phyloP scores from a whole-genome alignment of 768 basidiomycete genomes.

The Amanita phalloides region DNA sequence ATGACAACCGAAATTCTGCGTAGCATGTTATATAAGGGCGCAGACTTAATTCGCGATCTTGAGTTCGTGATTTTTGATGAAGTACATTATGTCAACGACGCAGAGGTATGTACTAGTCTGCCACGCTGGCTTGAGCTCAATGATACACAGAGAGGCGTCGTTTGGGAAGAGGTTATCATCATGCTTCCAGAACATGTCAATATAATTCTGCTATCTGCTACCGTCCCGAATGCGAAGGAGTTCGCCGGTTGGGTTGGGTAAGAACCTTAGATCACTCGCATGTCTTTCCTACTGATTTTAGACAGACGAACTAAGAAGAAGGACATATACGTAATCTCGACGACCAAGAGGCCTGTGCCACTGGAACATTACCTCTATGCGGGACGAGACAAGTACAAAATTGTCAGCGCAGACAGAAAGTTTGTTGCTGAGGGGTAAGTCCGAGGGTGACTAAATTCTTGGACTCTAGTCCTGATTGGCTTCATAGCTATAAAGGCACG shows the following conservation, averaged over 20 bases:
- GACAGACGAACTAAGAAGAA: slow-evolving; percentile 95
- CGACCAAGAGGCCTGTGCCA: slow-evolving; percentile 91
- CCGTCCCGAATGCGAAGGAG: slow-evolving; percentile 95
- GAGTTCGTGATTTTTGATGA: slow-evolving; percentile 99
- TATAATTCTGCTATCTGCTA: slow-evolving; percentile 94
- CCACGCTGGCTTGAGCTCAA: slow-evolving; percentile 3
- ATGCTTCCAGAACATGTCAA: slow-evolving; percentile 99
- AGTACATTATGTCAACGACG: slow-evolving; percentile 98
- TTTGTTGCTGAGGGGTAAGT: slow-evolving; percentile 71
- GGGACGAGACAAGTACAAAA: slow-evolving; percentile 86
- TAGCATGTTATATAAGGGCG: slow-evolving; percentile 98
- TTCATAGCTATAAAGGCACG: slow-evolving; percentile 75
- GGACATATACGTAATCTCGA: slow-evolving; percentile 98
- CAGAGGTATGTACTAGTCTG: slow-evolving; percentile 52
- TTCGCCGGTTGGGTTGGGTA: slow-evolving; percentile 99
- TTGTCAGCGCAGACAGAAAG: slow-evolving; percentile 72
- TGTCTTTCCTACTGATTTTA: not conserved
- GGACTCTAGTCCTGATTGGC: not conserved
- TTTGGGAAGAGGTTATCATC: slow-evolving; percentile 99
- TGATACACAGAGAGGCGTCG: slow-evolving; percentile 75
- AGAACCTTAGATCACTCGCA: slow-evolving; percentile 15
- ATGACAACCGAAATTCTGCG: slow-evolving; percentile 98
- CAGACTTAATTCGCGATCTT: slow-evolving; percentile 95
- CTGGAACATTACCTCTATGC: slow-evolving; percentile 96
- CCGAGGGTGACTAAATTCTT: not conserved